Percentiles rank a stretch among this genome's conserved stretches.
These are phyloP conservation scores for Aspergillus chevalieri DNA, from an alignment of 2,329 filamentous ascomycete species.

Conservation along the genomic window DNA sequence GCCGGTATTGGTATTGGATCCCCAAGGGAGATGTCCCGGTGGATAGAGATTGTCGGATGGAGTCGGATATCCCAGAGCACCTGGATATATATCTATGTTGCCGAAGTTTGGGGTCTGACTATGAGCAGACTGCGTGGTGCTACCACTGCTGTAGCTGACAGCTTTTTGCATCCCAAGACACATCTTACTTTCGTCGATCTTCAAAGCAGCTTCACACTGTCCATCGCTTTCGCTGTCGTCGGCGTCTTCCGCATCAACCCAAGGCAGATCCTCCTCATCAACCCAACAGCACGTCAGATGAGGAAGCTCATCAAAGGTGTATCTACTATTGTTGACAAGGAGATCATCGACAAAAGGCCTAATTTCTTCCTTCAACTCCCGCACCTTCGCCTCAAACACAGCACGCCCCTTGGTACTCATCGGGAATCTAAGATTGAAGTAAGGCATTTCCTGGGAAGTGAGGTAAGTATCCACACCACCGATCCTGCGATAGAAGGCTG, in stretches of 20 bases:
- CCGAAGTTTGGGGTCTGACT: too few relatives aligned
- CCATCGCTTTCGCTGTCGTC: too few relatives aligned
- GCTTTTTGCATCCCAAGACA: too few relatives aligned
- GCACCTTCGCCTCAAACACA: conserved; percentile 22
- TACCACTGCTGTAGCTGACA: too few relatives aligned
- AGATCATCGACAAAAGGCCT: conserved; percentile 27
- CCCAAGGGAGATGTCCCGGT: too few relatives aligned
- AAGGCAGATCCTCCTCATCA: conserved; percentile 11
- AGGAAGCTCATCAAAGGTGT: conserved; percentile 30
- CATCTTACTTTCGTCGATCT: not conserved
- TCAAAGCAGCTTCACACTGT: not conserved
- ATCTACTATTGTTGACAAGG: conserved; percentile 33
- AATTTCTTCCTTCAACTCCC: conserved; percentile 36
- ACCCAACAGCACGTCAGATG: conserved; percentile 44
- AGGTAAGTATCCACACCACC: conserved; percentile 41
- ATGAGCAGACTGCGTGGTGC: too few relatives aligned
- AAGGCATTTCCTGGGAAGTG: conserved; percentile 22
- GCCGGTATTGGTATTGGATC: too few relatives aligned
- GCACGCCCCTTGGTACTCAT: conserved; percentile 21
- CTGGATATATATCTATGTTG: too few relatives aligned
- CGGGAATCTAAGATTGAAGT: conserved; percentile 20
- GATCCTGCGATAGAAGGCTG: conserved; percentile 39
- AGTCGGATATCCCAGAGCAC: too few relatives aligned
- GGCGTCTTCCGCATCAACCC: not conserved
- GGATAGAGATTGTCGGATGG: too few relatives aligned